Evolutionary conservation across 176 grass and related monocot genomes (phyloP), one percentile per base, ranked within the genome.

Genomic region (Zoysia japonica): DNA sequence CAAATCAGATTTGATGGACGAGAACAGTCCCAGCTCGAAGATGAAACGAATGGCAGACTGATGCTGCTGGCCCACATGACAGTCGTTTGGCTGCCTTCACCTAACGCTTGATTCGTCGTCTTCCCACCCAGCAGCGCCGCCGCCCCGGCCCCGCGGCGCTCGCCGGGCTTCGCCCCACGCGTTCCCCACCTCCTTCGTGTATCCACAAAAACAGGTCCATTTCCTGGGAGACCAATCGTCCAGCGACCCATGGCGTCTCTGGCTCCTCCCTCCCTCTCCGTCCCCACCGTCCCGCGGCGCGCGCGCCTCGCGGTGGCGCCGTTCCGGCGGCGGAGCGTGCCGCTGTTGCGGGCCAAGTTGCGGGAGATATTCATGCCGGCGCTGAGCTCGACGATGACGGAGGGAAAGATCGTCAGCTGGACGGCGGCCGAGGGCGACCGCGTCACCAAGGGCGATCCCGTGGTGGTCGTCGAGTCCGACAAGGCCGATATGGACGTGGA

Each of bases 401-500:
- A 94, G 86, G 95, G 94, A 0, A 92, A 87, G 82, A 92, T 97
- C 77, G 81, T 97, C 41, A 94, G 89, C 55, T 97, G 95, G 95
- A 81, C 65, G 15, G 89, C 93, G 20, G 46, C 92, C 12, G 92
- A 97, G 85, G 95, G 94, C 9, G 95, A 94, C 90, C 92, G 85
- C 67, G 80, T 97, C 62, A 72, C 87, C 54, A 97, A 92, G 81
- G 94, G 94, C 5, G 95, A 97, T 68, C 83, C 91, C 75, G 90
- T 98, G 61, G 96, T 94, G 62, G 92, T 98, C 19, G 92, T 95
- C 12, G 90, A 98, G 75, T 94, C 96, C 41, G 92, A 94, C 75
- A 98, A 98, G 84, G 96, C 96, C 7, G 92, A 94, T 83, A 94
- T 98, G 96, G 96, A 98, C 59, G 96, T 98, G 2, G 96, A 98